Conservation (phyloP, 345 rosid species). For the thale cress (Arabidopsis thaliana) region DNA sequence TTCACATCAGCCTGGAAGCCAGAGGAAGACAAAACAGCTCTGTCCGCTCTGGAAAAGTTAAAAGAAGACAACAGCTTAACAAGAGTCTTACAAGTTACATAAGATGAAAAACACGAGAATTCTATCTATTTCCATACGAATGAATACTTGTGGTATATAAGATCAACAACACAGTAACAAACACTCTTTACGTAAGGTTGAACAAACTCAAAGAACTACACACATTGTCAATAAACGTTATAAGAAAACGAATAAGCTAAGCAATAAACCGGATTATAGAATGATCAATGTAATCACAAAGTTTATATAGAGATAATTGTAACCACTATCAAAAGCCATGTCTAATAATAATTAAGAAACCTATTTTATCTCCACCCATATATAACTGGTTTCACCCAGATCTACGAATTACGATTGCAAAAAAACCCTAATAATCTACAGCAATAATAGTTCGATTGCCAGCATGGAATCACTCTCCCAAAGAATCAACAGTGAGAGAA, state of each 20-base stretch:
- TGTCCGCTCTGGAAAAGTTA: constrained; percentile 67
- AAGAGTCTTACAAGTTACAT: not conserved
- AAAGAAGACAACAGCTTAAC: constrained; percentile 2
- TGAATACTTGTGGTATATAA: not conserved
- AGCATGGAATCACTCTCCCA: not conserved
- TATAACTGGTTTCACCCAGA: constrained; percentile 15
- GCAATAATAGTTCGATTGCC: not conserved
- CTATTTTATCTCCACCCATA: not conserved
- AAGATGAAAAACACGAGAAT: not conserved
- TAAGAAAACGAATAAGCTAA: not conserved
- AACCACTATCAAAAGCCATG: not conserved
- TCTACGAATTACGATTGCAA: constrained; percentile 11
- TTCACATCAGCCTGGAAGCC: constrained; percentile 98
- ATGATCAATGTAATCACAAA: not conserved
- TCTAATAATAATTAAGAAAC: not conserved
- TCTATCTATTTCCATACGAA: not conserved
- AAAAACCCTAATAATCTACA: constrained; percentile 18
- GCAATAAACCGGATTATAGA: not conserved
- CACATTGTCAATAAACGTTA: not conserved
- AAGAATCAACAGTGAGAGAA: not conserved
- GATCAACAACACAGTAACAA: constrained; percentile 9
- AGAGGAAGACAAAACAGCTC: constrained; percentile 84
- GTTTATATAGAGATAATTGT: not conserved
- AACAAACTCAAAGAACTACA: constrained; percentile 1
- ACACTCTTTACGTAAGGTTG: not conserved